Conservation (phyloP, 108 stramenopile genomes). For the Stephanodiscus triporus region DNA sequence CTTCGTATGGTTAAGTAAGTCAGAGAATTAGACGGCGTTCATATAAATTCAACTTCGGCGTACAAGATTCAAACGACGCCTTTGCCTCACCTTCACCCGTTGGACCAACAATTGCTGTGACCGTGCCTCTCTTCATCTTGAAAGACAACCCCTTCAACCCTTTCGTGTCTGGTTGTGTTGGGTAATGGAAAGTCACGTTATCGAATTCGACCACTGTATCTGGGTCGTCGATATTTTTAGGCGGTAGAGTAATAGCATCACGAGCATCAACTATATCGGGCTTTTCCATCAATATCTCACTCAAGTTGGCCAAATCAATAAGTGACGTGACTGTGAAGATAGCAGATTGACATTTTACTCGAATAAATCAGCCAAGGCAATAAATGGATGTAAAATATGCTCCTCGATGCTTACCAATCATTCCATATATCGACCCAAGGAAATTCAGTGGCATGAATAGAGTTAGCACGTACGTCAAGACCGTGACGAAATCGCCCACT, state of each 20-base stretch:
- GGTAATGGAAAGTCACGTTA: conserved; percentile 94
- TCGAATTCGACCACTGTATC: conserved; percentile 93
- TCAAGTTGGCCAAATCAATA: conserved; percentile 91
- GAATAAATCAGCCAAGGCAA: neutral
- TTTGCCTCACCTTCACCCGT: conserved; percentile 58
- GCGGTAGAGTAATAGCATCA: conserved; percentile 70
- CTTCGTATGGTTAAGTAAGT: conserved; percentile 53
- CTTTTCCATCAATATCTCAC: conserved; percentile 87
- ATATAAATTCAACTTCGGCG: neutral
- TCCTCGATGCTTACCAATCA: conserved; percentile 40
- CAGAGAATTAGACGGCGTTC: neutral
- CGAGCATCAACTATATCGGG: conserved; percentile 89
- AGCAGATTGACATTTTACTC: too few species aligned
- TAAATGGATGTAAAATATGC: neutral
- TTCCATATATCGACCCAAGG: conserved; percentile 90
- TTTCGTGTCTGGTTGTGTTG: conserved; percentile 76
- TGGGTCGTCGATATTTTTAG: conserved; percentile 52
- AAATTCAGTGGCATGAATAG: conserved; percentile 96
- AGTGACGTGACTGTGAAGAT: conserved; percentile 76
- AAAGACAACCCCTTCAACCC: conserved; percentile 91
- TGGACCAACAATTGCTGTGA: conserved; percentile 95
- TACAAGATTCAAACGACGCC: neutral
- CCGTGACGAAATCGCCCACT: conserved; percentile 94
- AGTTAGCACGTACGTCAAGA: conserved; percentile 88
- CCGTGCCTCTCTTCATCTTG: conserved; percentile 91